Conservation (phyloP, 1,284 basidiomycete genomes). For the Trichosporon faecale region DNA sequence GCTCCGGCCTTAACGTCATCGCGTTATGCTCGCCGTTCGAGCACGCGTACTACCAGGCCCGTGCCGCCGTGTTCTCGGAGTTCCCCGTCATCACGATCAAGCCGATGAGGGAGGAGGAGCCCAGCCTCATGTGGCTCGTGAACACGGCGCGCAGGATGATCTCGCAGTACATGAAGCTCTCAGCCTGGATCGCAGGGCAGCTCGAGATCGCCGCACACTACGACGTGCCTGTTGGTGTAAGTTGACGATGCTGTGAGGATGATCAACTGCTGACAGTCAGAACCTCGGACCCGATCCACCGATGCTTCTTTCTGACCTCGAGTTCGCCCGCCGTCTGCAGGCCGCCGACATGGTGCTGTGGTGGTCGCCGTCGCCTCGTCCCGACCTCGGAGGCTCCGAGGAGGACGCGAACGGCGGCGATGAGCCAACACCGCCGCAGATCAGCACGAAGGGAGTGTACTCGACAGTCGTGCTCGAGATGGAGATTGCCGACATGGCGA, state of each 20-base stretch:
- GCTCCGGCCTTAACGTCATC: slow-evolving; percentile 63
- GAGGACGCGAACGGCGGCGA: slow-evolving; percentile 74
- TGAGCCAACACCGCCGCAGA: slow-evolving; percentile 80
- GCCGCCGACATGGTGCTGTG: slow-evolving; percentile 90
- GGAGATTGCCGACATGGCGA: slow-evolving; percentile 83
- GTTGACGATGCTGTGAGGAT: slow-evolving; percentile 11
- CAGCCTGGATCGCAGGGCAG: slow-evolving; percentile 76
- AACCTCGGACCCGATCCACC: slow-evolving; percentile 90
- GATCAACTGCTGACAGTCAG: slow-evolving; percentile 31
- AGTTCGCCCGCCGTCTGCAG: slow-evolving; percentile 79
- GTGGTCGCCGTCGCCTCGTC: slow-evolving; percentile 90
- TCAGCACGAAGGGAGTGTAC: slow-evolving; percentile 81
- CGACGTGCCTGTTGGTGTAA: slow-evolving; percentile 75
- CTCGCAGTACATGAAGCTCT: slow-evolving; percentile 73
- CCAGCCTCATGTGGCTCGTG: slow-evolving; percentile 57
- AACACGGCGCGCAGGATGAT: slow-evolving; percentile 66
- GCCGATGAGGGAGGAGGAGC: slow-evolving; percentile 63
- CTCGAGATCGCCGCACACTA: slow-evolving; percentile 84
- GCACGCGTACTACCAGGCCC: slow-evolving; percentile 75
- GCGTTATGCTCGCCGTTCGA: slow-evolving; percentile 85
- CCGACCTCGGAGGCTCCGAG: slow-evolving; percentile 91
- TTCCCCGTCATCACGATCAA: slow-evolving; percentile 88
- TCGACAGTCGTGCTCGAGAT: slow-evolving; percentile 91
- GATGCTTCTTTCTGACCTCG: slow-evolving; percentile 81
- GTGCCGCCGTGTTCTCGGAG: slow-evolving; percentile 68